Base-by-base conservation (phyloP, 202 grass and related monocot species). In the Brachypodium distachyon region DNA sequence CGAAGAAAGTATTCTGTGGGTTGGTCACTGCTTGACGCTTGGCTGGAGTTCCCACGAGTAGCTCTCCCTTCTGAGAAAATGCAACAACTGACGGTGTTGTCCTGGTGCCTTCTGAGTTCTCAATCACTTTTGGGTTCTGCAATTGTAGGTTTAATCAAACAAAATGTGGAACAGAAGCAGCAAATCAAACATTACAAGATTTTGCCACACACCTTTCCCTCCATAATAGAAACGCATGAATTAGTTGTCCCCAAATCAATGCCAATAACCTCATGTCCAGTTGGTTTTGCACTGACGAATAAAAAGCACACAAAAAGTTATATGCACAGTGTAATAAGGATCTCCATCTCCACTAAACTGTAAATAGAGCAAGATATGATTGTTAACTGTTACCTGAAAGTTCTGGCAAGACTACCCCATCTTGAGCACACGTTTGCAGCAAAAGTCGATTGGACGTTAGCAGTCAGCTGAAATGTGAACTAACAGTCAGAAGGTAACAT, bases 21-120 rank as follows among this genome's bases (percentile, higher is more conserved):
- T 91, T 91, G 65, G 88, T 91, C 39, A 91, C 88, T 56, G 88
- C 88, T 59, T 91, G 88, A 9, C 88, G 81, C 71, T 92, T 92
- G 43, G 89, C 85, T 68, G 89, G 85, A 78, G 82, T 92, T 28
- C 85, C 82, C 3, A 92, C 85, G 6, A 92, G 85, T 23, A 92
- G 82, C 49, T 92, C 89, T 22, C 82, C 78, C 39, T 92, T 92
- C 41, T 61, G 56, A 77, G 76, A 85, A 10, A 92, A 80, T 8
- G 85, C 89, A 71, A 92, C 82, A 47, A 92, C 89, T 59, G 89
- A 92, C 2, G 85, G 85, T 53, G 89, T 88, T 18, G 85, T 92
- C 74, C 89, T 66, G 11, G 85, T 74, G 5, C 89, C 89, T 88
- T 88, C 82, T 21, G 61, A 79, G 40, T 92, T 92, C 65, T 92